Percentiles rank a stretch among this genome's conserved stretches.
phyloP scores from a whole-genome alignment of 2,329 filamentous ascomycete genomes.

The Fusarium citri region DNA sequence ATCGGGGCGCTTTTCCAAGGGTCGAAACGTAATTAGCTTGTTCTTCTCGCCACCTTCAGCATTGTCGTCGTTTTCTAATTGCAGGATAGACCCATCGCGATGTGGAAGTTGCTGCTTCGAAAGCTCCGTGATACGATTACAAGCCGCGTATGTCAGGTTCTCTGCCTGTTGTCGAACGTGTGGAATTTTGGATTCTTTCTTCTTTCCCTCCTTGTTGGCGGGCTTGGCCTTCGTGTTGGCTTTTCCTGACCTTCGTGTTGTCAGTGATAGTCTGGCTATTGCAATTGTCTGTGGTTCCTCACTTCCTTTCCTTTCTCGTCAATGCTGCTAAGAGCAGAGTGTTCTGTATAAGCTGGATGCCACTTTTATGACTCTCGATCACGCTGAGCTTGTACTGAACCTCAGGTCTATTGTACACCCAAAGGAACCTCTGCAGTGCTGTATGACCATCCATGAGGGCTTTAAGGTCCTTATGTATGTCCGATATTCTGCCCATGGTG shows the following conservation, averaged over 20 bases:
- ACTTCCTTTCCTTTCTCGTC: not conserved
- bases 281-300: too few species aligned
- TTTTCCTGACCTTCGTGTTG: accelerated
- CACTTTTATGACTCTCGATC: not conserved
- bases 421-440: accelerated
- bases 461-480: too few species aligned
- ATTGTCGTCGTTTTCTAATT: accelerated
- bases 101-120: too few species aligned
- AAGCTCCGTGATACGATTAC: too few species aligned
- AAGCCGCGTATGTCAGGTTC: too few species aligned
- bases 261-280: too few species aligned
- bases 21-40: too few species aligned
- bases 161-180: accelerated
- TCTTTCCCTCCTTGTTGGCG: too few species aligned
- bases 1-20: accelerated
- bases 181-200: accelerated
- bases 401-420: not conserved
- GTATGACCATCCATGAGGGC: too few species aligned
- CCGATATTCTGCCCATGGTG: too few species aligned
- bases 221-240: too few species aligned
- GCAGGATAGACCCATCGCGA: accelerated
- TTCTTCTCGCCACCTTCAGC: accelerated
- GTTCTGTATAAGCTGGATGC: not conserved
- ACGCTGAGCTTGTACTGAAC: not conserved
- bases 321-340: not conserved